Evolutionary conservation across 2,329 filamentous ascomycete species (phyloP).

Genomic region (Aspergillus candidus): DNA sequence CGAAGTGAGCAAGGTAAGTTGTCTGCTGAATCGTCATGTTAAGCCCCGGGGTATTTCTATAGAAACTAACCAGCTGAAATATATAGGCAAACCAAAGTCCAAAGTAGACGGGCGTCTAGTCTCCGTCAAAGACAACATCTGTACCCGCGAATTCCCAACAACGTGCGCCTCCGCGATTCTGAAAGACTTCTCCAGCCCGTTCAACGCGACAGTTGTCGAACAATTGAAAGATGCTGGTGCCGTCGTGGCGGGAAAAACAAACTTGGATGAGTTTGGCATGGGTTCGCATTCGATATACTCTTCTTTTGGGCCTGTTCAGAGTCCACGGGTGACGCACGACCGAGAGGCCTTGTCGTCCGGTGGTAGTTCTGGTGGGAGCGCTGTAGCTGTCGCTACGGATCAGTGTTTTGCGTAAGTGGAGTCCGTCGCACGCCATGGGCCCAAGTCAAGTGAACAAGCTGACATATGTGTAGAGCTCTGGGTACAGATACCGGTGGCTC

Average conservation of each 20-base stretch:
- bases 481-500: constrained; percentile 94
- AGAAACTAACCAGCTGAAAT: constrained; percentile 3
- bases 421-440: background rate
- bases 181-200: constrained; percentile 64
- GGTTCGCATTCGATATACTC: constrained; percentile 73
- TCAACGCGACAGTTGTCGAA: constrained; percentile 72
- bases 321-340: constrained; percentile 36
- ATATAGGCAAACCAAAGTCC: constrained; percentile 30
- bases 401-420: constrained; percentile 52
- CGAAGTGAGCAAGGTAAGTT: constrained; percentile 30
- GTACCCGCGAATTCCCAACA: constrained; percentile 59
- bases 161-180: constrained; percentile 80
- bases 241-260: constrained; percentile 69
- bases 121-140: constrained; percentile 73
- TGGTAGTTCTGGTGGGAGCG: constrained; percentile 90
- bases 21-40: too few species aligned
- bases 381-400: constrained; percentile 67
- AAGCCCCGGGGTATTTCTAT: too few species aligned
- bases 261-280: constrained; percentile 96
- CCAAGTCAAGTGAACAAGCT: constrained; percentile 5
- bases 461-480: constrained; percentile 52
- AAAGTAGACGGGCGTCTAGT: constrained; percentile 44
- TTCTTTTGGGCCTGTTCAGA: constrained; percentile 58
- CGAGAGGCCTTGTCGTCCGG: constrained; percentile 59
- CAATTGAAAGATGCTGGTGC: constrained; percentile 60